Base-by-base conservation (phyloP, 164 flowering plant genomes). In the Magnolia changhungtana region DNA sequence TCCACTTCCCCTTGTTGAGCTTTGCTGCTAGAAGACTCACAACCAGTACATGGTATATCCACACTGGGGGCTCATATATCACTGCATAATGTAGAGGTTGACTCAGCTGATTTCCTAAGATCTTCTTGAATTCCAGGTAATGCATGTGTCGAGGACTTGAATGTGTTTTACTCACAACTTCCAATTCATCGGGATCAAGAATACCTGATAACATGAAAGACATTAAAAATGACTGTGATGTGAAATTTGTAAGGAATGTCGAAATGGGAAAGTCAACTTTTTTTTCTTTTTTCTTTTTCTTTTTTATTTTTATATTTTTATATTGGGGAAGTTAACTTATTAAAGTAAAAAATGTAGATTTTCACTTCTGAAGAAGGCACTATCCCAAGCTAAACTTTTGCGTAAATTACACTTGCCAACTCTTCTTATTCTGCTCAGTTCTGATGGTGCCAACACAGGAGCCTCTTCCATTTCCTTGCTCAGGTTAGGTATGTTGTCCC, bases 351-450 rank as follows among this genome's bases (percentile, higher is more conserved):
- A 23, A 23, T 23, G 24, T 23, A 23, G 24, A 23, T 23, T 23
- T 23, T 23, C 24, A 23, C 24, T 23, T 23, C 24, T 23, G 79
- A 94, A 96, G 82, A 96, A 96, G 4, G 98, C 99, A 76, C 83
- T 90, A 77, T 96, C 97, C 99, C 99, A 96, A 4, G 98, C 99
- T 77, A 96, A 87, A 86, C 99, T 96, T 80, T 94, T 90, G n/a
- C 99, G 97, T 83, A 96, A 80, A 79, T 96, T 92, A 73, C 85
- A 89, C 83, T 89, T 93, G 10, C 85, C 86, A 75, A 13, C 79
- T 78, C 78, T 87, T 68, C 68, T 79, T 52, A 66, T 20, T 72
- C 61, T 82, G 75, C 80, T 89, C 13, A 84, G 83, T 82, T 87
- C 90, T 10, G 37, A 61, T 20, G 86, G 80, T 77, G 84, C 87